Base-by-base conservation (phyloP, 192 early-diverging fungal species). In the Backusella westeae region DNA sequence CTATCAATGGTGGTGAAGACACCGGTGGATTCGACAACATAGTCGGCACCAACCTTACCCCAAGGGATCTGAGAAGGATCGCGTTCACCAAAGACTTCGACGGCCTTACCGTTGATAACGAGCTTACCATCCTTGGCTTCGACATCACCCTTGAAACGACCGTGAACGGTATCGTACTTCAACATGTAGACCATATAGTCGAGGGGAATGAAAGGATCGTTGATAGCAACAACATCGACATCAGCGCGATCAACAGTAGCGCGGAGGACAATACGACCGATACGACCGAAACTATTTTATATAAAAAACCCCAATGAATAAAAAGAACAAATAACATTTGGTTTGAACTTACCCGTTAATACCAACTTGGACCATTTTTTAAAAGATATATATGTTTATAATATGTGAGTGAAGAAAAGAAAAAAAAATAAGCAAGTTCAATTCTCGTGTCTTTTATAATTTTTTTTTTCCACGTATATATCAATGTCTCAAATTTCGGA, bases 151-250 rank as follows among this genome's bases (percentile, higher is more conserved):
- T 32, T 32, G 32, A 32, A 32, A 32, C 32, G 32, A 32, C 32
- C 32, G 32, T 99, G 98, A 79, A 96, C 97, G 44, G 98, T 97
- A 91, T 99, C 98, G 85, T 97, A 99, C 90, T 98, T 95, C 80
- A 97, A 87, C 84, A 98, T 87, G 91, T 97, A 99, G 82, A 92
- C 95, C 96, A 97, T 98, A 91, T 99, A 98, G 63, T 94, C 92
- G 34, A 95, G 89, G 78, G 93, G 91, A 85, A 97, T 94, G 94
- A 98, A 98, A 71, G 96, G 96, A 86, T 99, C 97, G 87, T 98
- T 98, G 89, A 99, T 89, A 73, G 93, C 92, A n/a, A 96, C 93
- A 70, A 99, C 95, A 69, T 93, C 80, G 56, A 96, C 87, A 23
- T 89, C 77, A 53, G 90, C 81, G 85, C 93, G 87, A 79, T 88